Base-by-base conservation (phyloP, 192 early-diverging fungal species). In the Coemansia sp. region DNA sequence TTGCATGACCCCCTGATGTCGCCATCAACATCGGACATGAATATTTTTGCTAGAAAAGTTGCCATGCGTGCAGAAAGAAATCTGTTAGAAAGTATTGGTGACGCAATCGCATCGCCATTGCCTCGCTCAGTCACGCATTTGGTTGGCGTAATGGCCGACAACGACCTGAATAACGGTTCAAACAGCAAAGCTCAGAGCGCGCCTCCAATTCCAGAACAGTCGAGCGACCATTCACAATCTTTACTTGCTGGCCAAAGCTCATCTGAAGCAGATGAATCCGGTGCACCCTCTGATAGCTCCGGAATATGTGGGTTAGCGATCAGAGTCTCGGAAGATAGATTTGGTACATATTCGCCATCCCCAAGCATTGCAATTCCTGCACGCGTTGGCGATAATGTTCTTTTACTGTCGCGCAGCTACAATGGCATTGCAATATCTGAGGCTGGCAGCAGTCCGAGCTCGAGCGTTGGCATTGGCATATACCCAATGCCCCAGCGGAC, bases 61-160 rank as follows among this genome's bases (percentile, higher is more conserved):
- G 59, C 55, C 14, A 54, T 37, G 38, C 52, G 60, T 17, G 64
- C 60, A 9, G 63, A 62, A 30, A 47, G 52, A 22, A 48, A 57
- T 18, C 50, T 76, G 14, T n/a, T 63, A 21, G 59, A 66, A 24
- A 61, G 59, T 52, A 62, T 76, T n/a, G 59, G 48, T 21, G 73
- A 76, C 11, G 73, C 73, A 22, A 69, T 76, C 15, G 40, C 73
- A 15, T 69, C 67, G 6, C 67, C 73, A 12, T 52, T 76, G 15
- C 73, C 73, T 4, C 73, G 67, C 56, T 49, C 52, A 17, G 60
- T 61, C 37, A 60, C 67, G 19, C 67, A 69, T 25, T 69, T 76
- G 58, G 53, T 69, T 21, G 49, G 60, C 8, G 64, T 70, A 1
- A 55, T 48, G 43, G 53, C 73, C 1, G 73, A 76, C 45, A 40